Conservation (phyloP, 2,329 filamentous ascomycete genomes). For the Zymoseptoria pseudotritici region DNA sequence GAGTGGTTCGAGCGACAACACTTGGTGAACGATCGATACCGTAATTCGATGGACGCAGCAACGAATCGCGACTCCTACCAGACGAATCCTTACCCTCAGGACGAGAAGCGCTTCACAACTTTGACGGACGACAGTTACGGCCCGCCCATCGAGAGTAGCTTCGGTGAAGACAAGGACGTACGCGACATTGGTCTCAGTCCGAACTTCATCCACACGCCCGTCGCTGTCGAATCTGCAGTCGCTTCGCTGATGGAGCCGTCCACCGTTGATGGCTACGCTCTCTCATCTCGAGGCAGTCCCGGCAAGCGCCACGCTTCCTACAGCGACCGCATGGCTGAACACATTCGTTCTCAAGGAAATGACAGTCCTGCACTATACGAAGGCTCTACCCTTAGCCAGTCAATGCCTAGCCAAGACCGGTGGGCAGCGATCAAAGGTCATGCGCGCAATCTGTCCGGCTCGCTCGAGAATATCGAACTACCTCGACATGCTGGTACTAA, state of each 20-base stretch:
- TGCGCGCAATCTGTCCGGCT: constrained; percentile 31
- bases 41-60: constrained; percentile 33
- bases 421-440: constrained; percentile 36
- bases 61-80: constrained; percentile 32
- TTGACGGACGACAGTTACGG: constrained; percentile 52
- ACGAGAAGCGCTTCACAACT: constrained; percentile 44
- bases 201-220: constrained; percentile 63
- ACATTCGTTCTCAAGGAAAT: constrained; percentile 19
- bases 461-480: constrained; percentile 9
- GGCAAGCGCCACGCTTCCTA: constrained; percentile 21
- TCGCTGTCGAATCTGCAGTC: constrained; percentile 79
- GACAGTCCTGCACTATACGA: constrained; percentile 23
- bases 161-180: constrained; percentile 58
- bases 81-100: constrained; percentile 47
- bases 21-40: constrained; percentile 53
- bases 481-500: constrained; percentile 44
- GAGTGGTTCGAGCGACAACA: constrained; percentile 48
- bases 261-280: constrained; percentile 47
- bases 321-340: constrained; percentile 23
- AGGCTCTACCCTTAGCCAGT: constrained; percentile 26
- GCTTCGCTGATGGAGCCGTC: constrained; percentile 85
- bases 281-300: constrained; percentile 20
- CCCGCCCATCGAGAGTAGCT: constrained; percentile 31
- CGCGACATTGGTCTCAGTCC: constrained; percentile 58
- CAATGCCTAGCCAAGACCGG: constrained; percentile 25